Conservation (phyloP, 129 eudicot genomes). For the Scalesia atractyloides region DNA sequence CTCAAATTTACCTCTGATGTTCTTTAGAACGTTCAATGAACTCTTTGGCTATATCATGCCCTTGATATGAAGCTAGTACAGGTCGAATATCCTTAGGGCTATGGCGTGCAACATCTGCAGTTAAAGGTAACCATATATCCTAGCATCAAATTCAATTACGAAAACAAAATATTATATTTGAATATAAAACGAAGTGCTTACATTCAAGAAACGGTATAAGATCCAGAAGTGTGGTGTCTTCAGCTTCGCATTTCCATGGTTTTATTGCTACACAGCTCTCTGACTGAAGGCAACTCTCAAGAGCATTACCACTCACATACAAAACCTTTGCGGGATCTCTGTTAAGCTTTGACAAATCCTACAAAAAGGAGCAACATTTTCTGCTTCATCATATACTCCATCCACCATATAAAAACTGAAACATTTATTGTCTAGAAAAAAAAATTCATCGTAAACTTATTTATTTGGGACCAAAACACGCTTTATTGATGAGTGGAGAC, state of each 20-base stretch:
- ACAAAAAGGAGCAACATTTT: constrained; percentile 16
- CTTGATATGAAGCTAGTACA: constrained; percentile 79
- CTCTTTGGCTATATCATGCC: constrained; percentile 80
- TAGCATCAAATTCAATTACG: constrained; percentile 6
- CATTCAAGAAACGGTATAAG: constrained; percentile 92
- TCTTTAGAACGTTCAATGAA: constrained; percentile 81
- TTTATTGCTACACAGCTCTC: constrained; percentile 72
- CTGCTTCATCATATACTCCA: background rate
- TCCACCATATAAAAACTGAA: background rate
- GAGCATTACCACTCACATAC: constrained; percentile 85
- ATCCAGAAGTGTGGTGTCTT: constrained; percentile 80
- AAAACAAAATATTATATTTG: background rate
- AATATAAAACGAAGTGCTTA: constrained; percentile 28
- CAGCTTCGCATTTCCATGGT: constrained; percentile 81
- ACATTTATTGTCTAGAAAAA: background rate
- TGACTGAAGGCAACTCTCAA: constrained; percentile 77
- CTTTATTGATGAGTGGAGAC: background rate
- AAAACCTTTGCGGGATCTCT: constrained; percentile 79
- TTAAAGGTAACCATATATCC: constrained; percentile 24
- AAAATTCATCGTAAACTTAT: background rate
- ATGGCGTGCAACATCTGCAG: constrained; percentile 71
- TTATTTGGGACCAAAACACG: background rate
- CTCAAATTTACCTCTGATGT: constrained; percentile 50
- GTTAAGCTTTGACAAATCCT: constrained; percentile 87
- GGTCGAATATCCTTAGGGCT: constrained; percentile 78